Conservation (phyloP, 805 yeast species). For the Ogataea dorogensis region DNA sequence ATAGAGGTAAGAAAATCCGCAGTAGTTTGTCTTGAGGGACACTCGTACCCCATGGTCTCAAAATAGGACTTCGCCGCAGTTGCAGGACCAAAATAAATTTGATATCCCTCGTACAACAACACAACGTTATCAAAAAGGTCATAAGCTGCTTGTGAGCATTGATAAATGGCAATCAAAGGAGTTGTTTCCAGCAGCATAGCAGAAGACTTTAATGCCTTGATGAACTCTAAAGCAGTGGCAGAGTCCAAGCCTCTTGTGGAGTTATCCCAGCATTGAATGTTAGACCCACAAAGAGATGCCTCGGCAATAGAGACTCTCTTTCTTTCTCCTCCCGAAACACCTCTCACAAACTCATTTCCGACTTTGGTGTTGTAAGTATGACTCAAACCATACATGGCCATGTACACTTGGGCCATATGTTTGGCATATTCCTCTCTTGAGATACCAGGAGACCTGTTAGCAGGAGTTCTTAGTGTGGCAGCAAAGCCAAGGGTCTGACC, state of each 20-base stretch:
- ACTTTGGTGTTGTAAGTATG: conserved; percentile 59
- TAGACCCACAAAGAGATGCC: conserved; percentile 38
- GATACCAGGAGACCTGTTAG: conserved; percentile 59
- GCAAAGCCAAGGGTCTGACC: conserved; percentile 65
- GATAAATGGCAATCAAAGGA: conserved; percentile 51
- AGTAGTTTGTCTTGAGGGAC: conserved; percentile 47
- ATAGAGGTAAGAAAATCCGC: conserved; percentile 45
- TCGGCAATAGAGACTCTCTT: conserved; percentile 66
- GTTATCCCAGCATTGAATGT: conserved; percentile 62
- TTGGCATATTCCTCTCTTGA: conserved; percentile 52
- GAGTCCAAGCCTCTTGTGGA: conserved; percentile 72
- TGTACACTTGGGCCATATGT: conserved; percentile 45
- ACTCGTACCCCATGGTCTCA: conserved; percentile 44
- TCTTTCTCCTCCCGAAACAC: conserved; percentile 69
- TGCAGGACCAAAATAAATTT: conserved; percentile 41
- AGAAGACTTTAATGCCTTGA: conserved; percentile 54
- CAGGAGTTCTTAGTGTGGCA: conserved; percentile 60
- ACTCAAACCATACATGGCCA: conserved; percentile 33
- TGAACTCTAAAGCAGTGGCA: conserved; percentile 66
- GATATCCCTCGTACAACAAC: conserved; percentile 43
- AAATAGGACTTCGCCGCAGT: conserved; percentile 39
- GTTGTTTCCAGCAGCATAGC: conserved; percentile 50
- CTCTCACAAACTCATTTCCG: conserved; percentile 62
- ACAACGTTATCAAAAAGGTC: conserved; percentile 44
- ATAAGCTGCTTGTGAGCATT: conserved; percentile 45